Evolutionary conservation across 2,329 filamentous ascomycete species (phyloP).

Genomic region (Cercospora zeina): DNA sequence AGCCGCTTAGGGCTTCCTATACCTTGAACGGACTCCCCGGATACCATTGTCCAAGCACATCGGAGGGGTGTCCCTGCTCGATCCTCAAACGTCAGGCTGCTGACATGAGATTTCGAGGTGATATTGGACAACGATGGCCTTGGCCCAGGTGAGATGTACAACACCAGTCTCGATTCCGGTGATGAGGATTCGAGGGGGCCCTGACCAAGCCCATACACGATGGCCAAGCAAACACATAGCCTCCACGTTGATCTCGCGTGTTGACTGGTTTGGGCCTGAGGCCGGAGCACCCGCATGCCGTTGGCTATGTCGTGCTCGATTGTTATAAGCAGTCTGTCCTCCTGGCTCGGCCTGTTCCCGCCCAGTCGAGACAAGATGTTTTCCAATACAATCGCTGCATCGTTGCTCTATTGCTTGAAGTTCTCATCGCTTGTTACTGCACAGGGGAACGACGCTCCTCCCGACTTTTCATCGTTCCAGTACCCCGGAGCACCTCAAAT

Average conservation of each 20-base stretch:
- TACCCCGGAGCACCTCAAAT: conserved; percentile 19
- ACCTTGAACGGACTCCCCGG: background rate
- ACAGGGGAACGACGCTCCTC: conserved; percentile 1
- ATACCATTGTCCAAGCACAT: background rate
- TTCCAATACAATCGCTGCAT: background rate
- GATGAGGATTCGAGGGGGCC: background rate
- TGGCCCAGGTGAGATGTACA: background rate
- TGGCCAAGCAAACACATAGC: background rate
- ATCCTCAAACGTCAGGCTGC: background rate
- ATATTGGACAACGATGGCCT: background rate
- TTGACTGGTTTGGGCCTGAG: background rate
- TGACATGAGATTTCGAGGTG: background rate
- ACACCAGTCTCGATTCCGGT: background rate
- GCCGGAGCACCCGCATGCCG: background rate
- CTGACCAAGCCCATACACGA: background rate
- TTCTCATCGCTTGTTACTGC: background rate
- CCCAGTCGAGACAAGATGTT: background rate
- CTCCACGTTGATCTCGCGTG: background rate
- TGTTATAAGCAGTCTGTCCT: background rate
- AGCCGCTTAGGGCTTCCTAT: background rate
- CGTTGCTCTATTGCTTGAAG: background rate
- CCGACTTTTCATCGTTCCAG: conserved; percentile 24
- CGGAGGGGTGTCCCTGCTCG: background rate
- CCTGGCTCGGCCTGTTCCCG: background rate
- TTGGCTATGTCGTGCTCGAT: background rate